Evolutionary conservation across 768 basidiomycete species (phyloP), one percentile per base, ranked within the genome.

Genomic region (Termitomyces sp.): DNA sequence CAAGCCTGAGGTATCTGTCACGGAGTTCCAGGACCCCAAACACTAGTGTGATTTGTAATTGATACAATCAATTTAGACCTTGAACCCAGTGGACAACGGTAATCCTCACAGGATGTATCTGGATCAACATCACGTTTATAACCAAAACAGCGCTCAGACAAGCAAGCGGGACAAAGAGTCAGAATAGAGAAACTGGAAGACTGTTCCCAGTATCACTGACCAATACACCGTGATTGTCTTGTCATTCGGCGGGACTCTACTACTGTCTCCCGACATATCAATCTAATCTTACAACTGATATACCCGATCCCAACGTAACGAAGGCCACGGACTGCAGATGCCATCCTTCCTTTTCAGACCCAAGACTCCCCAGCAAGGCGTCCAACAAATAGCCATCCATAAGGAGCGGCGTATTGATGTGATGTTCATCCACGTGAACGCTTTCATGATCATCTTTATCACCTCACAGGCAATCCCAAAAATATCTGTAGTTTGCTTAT

Each of bases 151-250:
- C 26, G 26, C 14, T 40, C 18, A 41, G 55, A 60, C 59, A 53
- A 30, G 46, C 38, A 40, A 52, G 55, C 51, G 46, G 44, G 13
- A 22, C 28, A 51, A 1, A 51, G 32, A 43, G 5, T 43, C 16
- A 45, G 56, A 43, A 47, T 45, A 47, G 14, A 48, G 43, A 55
- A 14, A 24, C 43, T 44, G 36, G 24, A 11, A 48, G 20, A 20
- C 20, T 22, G 54, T 62, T 62, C 57, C 54, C 60, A 62, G 50
- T 50, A 59, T 62, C 60, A 58, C 26, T 33, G 28, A 43, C 44
- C 45, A 41, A 47, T 49, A 47, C 13, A 52, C 54, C 49, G 41
- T 49, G 24, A 51, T 28, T 13, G 16, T n/a, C 50, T 44, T 32
- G 33, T 43, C 13, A 9, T 45, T 33, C 7, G n/a, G 33, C 4